Conservation (phyloP, 1,284 basidiomycete genomes). For the Thecaphora thlaspeos region DNA sequence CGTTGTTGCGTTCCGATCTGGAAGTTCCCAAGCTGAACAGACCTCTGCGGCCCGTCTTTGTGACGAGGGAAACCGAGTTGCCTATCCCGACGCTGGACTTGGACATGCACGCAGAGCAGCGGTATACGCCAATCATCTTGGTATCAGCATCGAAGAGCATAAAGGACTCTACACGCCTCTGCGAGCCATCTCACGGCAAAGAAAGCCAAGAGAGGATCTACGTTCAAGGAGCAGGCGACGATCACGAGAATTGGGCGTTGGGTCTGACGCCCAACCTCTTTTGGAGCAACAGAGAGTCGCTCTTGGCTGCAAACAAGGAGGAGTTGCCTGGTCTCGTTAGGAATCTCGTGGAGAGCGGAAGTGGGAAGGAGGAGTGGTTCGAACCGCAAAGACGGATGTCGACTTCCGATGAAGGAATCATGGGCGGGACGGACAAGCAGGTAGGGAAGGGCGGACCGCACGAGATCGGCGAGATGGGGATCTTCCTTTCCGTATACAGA, state of each 20-base stretch:
- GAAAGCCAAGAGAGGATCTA: constrained; percentile 66
- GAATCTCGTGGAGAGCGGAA: constrained; percentile 3
- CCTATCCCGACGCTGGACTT: neutral
- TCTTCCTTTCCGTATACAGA: too few species aligned
- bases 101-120: neutral
- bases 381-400: neutral
- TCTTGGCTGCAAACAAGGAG: constrained; percentile 62
- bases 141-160: constrained; percentile 73
- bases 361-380: constrained; percentile 24
- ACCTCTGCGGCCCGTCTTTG: constrained; percentile 70
- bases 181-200: neutral
- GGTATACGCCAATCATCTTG: constrained; percentile 71
- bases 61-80: constrained; percentile 52
- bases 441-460: too few species aligned
- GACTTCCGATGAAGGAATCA: neutral
- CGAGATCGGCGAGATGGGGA: too few species aligned
- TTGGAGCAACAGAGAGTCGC: constrained; percentile 65
- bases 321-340: constrained; percentile 61
- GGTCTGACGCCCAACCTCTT: constrained; percentile 73
- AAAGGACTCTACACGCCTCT: too few species aligned
- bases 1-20: constrained; percentile 63
- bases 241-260: constrained; percentile 81
- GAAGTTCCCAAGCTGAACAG: constrained; percentile 58
- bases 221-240: constrained; percentile 84
- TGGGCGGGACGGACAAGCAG: neutral